Percentiles rank a stretch among this genome's conserved stretches.
phyloP scores from a whole-genome alignment of 805 yeast genomes.

The Monosporozyma yasuniensis region DNA sequence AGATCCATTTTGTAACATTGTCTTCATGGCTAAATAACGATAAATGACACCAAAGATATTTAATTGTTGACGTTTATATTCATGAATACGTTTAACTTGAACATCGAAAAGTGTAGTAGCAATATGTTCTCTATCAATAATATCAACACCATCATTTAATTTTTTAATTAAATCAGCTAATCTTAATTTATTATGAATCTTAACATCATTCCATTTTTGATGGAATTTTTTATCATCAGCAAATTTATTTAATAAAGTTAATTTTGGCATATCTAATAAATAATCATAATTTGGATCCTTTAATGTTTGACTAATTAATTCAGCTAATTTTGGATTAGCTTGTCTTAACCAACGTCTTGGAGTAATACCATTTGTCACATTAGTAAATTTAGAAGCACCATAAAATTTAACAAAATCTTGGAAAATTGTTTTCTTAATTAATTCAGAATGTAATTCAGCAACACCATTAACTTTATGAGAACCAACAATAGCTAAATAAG shows the following conservation, averaged over 20 bases:
- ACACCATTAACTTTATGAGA: constrained; percentile 93
- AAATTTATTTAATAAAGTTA: constrained; percentile 58
- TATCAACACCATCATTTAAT: constrained; percentile 44
- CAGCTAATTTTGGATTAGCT: constrained; percentile 76
- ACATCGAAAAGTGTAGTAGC: constrained; percentile 74
- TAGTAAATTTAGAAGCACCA: constrained; percentile 77
- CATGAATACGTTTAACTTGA: constrained; percentile 92
- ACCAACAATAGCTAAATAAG: constrained; percentile 81
- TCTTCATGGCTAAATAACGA: constrained; percentile 71
- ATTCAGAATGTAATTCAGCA: constrained; percentile 88
- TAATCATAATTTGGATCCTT: constrained; percentile 52
- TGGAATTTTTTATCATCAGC: constrained; percentile 64
- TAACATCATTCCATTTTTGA: constrained; percentile 60
- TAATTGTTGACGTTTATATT: constrained; percentile 90
- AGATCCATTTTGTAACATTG: constrained; percentile 32
- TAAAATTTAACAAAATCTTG: constrained; percentile 79
- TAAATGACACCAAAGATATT: constrained; percentile 83
- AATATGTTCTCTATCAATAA: constrained; percentile 46
- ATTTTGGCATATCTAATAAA: constrained; percentile 55
- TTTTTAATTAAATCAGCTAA: constrained; percentile 59
- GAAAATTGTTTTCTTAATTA: constrained; percentile 81
- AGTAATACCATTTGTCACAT: constrained; percentile 91
- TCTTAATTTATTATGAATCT: constrained; percentile 56
- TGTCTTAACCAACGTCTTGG: constrained; percentile 95
- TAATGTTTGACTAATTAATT: constrained; percentile 61